Base-by-base conservation (phyloP, 495 filamentous ascomycete genomes). In the Amphirosellinia nigrospora region DNA sequence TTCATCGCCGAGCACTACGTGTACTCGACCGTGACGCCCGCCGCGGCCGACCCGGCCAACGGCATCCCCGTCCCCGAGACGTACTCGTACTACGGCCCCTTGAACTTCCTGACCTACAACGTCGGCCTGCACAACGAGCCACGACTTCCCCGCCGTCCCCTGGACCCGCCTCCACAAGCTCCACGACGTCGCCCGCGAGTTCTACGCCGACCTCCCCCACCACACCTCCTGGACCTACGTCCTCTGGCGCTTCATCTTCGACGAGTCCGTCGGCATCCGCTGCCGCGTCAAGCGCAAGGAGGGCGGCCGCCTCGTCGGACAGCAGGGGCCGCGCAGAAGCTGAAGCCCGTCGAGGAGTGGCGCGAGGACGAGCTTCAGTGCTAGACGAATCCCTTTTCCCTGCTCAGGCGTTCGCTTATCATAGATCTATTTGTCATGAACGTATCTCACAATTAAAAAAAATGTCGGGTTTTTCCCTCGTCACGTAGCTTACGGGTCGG, bases 1-100 rank as follows among this genome's bases (percentile, higher is more conserved):
- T 99, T 99, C 85, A 98, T 99, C 80, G 94, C 96, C 68, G 96
- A 99, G 82, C 96, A 99, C 86, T 99, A 99, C 85, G 93, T 99
- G 71, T 98, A 98, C 81, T 90, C 92, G 55, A 87, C 90, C 36
- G 84, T 89, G 19, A 81, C 86, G 13, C 77, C 84, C 0, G 82
- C 84, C 30, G 88, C 88, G 26, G 86, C 86, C 19, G 82, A 91
- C 72, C 89, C 91, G 0, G 75, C 84, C 21, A 88, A 83, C 80
- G 83, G 74, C 5, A 80, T 89, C 4, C 86, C 89, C 23, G 85
- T 94, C 21, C 93, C 94, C n/a, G 96, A 99, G 84, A 99, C 96
- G 0, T 99, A 91, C 82, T 94, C 91, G 36, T 99, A 99, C 84
- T 99, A 99, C 78, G 96, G 96, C 6, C 89, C 92, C 0, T 85